Percentiles rank a stretch among this genome's conserved stretches.
phyloP scores from a whole-genome alignment of 306 rosid genomes.

The Rosa lucieae region DNA sequence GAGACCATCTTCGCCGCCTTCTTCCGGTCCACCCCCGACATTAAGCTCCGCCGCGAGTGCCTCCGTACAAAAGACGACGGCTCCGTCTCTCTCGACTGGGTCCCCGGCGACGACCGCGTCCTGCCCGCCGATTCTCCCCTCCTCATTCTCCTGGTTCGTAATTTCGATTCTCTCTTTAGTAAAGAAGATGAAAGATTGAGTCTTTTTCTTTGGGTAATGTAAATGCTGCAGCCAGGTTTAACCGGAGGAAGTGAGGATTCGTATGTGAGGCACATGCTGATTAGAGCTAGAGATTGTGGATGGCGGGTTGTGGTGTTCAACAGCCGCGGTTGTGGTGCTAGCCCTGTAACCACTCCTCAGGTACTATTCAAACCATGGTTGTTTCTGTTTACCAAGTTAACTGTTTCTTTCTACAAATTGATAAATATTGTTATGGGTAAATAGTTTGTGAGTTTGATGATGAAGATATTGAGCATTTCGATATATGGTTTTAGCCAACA shows the following conservation, averaged over 20 bases:
- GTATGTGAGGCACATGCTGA: conserved; percentile 80
- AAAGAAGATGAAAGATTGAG: neutral
- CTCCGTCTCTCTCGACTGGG: conserved; percentile 85
- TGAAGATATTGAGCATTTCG: neutral
- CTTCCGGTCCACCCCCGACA: conserved; percentile 57
- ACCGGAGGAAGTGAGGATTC: conserved; percentile 86
- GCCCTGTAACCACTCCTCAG: conserved; percentile 96
- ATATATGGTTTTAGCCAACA: conserved; percentile 2
- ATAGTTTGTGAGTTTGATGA: neutral
- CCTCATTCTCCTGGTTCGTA: conserved; percentile 76
- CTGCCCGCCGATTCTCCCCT: conserved; percentile 60
- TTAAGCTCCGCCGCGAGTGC: conserved; percentile 72
- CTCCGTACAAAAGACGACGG: conserved; percentile 64
- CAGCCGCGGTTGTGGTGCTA: conserved; percentile 83
- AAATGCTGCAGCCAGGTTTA: conserved; percentile 84
- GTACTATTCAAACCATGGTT: conserved; percentile 27
- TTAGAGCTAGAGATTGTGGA: conserved; percentile 66
- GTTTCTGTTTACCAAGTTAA: neutral
- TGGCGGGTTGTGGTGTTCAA: conserved; percentile 93
- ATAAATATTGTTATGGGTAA: neutral
- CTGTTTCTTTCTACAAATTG: neutral
- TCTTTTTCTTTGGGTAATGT: neutral
- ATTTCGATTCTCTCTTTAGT: neutral
- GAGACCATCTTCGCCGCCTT: conserved; percentile 87
- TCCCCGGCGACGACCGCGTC: conserved; percentile 51